Evolutionary conservation across 176 grass and related monocot genomes (phyloP).

Genomic region (Avena insularis): DNA sequence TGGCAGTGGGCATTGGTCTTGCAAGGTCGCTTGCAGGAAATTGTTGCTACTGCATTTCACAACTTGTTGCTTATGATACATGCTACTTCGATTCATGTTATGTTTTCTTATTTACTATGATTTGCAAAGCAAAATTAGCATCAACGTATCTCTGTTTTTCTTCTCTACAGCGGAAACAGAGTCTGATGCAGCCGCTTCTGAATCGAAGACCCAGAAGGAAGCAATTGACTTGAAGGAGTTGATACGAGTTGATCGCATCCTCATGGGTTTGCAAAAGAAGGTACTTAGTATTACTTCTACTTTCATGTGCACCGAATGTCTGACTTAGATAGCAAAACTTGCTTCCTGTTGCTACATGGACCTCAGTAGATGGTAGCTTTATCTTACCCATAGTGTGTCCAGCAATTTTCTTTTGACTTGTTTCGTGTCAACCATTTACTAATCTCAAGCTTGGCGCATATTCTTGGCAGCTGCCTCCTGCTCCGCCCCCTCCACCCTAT

Average conservation of each 20-base stretch:
- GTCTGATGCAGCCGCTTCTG: slow-evolving; percentile 61
- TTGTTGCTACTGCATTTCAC: slow-evolving; percentile 2
- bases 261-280: slow-evolving; percentile 76
- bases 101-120: neutral
- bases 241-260: slow-evolving; percentile 91
- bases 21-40: slow-evolving; percentile 26
- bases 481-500: slow-evolving; percentile 87
- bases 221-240: slow-evolving; percentile 89
- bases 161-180: slow-evolving; percentile 70
- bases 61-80: slow-evolving; percentile 15
- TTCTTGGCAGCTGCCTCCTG: slow-evolving; percentile 65
- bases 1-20: neutral
- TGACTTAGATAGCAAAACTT: neutral
- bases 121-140: neutral
- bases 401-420: neutral
- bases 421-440: neutral
- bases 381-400: neutral
- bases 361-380: slow-evolving; percentile 5
- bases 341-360: neutral
- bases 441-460: neutral
- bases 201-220: slow-evolving; percentile 79
- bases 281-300: slow-evolving; percentile 39
- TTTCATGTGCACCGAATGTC: neutral
- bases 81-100: neutral
- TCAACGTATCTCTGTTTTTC: slow-evolving; percentile 31